Percentiles rank a stretch among this genome's conserved stretches.
Conservation (phyloP, 2,329 filamentous ascomycete species). For the Trichophaea hybrida region DNA sequence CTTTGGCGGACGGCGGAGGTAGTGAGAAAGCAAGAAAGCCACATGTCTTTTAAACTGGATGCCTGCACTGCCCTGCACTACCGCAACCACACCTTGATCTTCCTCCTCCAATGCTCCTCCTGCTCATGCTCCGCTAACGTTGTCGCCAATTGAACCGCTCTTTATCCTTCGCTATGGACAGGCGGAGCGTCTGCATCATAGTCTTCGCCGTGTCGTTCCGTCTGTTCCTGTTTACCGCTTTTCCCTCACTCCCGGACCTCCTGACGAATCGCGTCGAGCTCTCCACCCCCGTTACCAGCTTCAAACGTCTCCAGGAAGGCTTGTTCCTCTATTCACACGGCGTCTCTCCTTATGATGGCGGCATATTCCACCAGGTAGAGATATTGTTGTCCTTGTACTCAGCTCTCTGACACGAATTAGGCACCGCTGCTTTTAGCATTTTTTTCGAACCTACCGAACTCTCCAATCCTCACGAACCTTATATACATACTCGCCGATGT, state of each 20-base stretch:
- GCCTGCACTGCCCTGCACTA: too few species aligned
- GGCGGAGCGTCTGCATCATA: slow-evolving; percentile 40
- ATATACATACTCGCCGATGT: slow-evolving; percentile 73
- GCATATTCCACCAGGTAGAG: slow-evolving; percentile 54
- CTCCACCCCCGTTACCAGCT: slow-evolving; percentile 92
- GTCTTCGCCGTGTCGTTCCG: slow-evolving; percentile 62
- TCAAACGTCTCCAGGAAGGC: slow-evolving; percentile 94
- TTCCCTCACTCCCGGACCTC: slow-evolving; percentile 70
- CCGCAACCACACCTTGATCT: too few species aligned
- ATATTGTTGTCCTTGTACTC: slow-evolving; percentile 1
- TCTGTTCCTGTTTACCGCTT: slow-evolving; percentile 62
- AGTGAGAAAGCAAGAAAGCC: background rate
- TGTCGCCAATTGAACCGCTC: background rate
- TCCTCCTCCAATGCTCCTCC: too few species aligned
- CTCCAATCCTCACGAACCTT: slow-evolving; percentile 60
- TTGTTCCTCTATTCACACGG: slow-evolving; percentile 92
- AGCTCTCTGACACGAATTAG: slow-evolving; percentile 42
- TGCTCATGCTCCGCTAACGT: too few species aligned
- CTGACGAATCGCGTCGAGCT: slow-evolving; percentile 88
- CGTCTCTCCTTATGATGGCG: slow-evolving; percentile 92
- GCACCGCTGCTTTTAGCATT: slow-evolving; percentile 81
- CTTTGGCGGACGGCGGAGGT: background rate
- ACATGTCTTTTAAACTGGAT: background rate
- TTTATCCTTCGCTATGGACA: slow-evolving; percentile 1
- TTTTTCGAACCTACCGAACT: slow-evolving; percentile 72